Percentiles rank a stretch among this genome's conserved stretches.
These are phyloP conservation scores for Penicillium coffeae DNA, from an alignment of 495 filamentous ascomycete genomes.

Conservation along the genomic window DNA sequence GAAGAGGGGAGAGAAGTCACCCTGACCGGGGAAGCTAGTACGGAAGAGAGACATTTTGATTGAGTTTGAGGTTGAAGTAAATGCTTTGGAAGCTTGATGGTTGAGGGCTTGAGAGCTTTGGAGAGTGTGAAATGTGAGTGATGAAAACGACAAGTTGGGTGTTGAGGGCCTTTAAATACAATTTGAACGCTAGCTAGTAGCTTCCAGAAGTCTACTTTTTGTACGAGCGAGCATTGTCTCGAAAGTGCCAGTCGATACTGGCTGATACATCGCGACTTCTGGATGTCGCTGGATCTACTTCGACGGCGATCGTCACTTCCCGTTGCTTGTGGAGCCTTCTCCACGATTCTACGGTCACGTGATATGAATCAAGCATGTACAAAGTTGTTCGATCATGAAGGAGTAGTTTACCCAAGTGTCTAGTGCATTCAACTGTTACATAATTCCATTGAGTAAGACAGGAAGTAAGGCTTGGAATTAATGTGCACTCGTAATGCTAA, in stretches of 20 bases:
- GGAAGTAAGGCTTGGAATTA: too few relatives aligned
- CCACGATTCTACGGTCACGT: conserved; percentile 28
- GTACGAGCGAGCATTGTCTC: too few relatives aligned
- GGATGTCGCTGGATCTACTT: conserved; percentile 9
- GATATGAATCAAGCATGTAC: too few relatives aligned
- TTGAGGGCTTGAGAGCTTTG: not conserved
- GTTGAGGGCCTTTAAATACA: not conserved
- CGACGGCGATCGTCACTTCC: conserved; percentile 8
- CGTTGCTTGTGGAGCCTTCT: conserved; percentile 22
- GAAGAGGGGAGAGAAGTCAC: conserved; percentile 19
- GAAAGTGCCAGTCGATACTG: not conserved
- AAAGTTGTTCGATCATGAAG: too few relatives aligned
- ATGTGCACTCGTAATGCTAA: too few relatives aligned
- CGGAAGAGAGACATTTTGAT: conserved; percentile 4
- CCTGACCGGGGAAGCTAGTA: not conserved
- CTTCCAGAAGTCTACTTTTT: not conserved
- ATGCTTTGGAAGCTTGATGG: not conserved
- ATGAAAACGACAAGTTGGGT: not conserved
- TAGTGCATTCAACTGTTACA: too few relatives aligned
- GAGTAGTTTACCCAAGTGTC: too few relatives aligned
- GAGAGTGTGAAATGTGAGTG: not conserved
- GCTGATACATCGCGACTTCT: not conserved
- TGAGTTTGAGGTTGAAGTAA: not conserved
- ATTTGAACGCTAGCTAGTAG: not conserved
- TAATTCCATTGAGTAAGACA: too few relatives aligned